Percentiles rank a stretch among this genome's conserved stretches.
Evolutionary conservation across 2,329 filamentous ascomycete species (phyloP).

Genomic region (Juglanconis sp.): DNA sequence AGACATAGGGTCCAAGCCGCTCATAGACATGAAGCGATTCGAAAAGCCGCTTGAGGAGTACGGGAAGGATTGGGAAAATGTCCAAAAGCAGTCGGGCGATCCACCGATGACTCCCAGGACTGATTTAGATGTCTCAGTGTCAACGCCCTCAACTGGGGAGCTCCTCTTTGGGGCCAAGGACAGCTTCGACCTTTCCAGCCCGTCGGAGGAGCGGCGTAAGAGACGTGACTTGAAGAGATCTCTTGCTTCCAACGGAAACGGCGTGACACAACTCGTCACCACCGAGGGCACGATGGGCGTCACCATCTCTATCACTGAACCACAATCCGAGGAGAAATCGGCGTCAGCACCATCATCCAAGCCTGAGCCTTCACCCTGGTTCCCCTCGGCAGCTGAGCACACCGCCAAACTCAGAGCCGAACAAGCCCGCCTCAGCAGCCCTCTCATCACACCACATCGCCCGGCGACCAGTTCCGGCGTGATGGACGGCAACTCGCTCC

Average conservation of each 20-base stretch:
- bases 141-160: neutral
- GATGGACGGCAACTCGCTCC: neutral
- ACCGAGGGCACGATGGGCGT: neutral
- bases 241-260: neutral
- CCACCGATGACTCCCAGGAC: neutral
- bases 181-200: neutral
- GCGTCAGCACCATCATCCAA: conserved; percentile 26
- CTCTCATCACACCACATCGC: conserved; percentile 2
- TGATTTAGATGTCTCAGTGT: neutral
- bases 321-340: conserved; percentile 23
- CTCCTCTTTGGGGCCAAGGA: neutral
- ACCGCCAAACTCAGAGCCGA: conserved; percentile 20
- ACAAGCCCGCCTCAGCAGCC: conserved; percentile 1
- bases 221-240: neutral
- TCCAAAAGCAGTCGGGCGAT: conserved; percentile 13
- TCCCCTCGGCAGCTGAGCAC: conserved; percentile 34
- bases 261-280: neutral
- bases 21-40: conserved; percentile 62
- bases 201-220: conserved; percentile 3
- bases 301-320: conserved; percentile 7
- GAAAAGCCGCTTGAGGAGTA: conserved; percentile 50
- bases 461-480: conserved; percentile 9
- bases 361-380: conserved; percentile 29
- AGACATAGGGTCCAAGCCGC: conserved; percentile 56
- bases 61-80: conserved; percentile 40